These are phyloP conservation scores for Plenodomus biglobosus DNA, from an alignment of 2,329 filamentous ascomycete genomes.

Conservation along the genomic window DNA sequence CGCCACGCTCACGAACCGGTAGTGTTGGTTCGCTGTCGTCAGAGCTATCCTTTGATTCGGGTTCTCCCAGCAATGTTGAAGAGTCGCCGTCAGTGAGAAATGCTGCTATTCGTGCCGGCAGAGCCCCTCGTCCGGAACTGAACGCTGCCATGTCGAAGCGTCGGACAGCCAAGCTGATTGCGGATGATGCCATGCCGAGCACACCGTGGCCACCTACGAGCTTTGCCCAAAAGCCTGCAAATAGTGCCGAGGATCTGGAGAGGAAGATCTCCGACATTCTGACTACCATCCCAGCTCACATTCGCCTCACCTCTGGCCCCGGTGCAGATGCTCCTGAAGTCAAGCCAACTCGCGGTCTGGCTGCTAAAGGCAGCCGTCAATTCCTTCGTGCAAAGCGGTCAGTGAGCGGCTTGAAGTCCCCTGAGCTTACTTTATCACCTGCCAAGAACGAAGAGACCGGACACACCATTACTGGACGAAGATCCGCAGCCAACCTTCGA, in stretches of 20 bases:
- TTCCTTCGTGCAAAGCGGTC: conserved; percentile 39
- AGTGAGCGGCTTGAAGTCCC: conserved; percentile 36
- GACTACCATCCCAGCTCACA: conserved; percentile 74
- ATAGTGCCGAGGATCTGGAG: conserved; percentile 64
- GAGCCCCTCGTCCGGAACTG: conserved; percentile 43
- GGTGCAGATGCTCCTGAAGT: conserved; percentile 35
- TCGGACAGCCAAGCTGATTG: conserved; percentile 33
- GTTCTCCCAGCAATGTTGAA: conserved; percentile 31
- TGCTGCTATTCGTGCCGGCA: conserved; percentile 26
- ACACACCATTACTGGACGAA: conserved; percentile 31
- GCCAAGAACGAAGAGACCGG: conserved; percentile 38
- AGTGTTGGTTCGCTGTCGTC: conserved; percentile 38
- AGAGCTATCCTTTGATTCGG: conserved; percentile 35
- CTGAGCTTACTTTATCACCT: conserved; percentile 43
- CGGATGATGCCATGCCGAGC: conserved; percentile 41
- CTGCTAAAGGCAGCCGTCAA: conserved; percentile 32
- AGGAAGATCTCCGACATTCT: conserved; percentile 79
- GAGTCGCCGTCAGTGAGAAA: conserved; percentile 43
- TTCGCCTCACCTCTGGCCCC: conserved; percentile 62
- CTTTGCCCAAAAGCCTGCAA: conserved; percentile 31
- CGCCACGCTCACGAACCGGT: conserved; percentile 33
- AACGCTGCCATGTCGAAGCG: conserved; percentile 49
- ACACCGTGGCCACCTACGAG: conserved; percentile 42
- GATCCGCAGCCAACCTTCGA: conserved; percentile 25
- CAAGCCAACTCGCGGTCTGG: conserved; percentile 30